Conservation (phyloP, 768 basidiomycete genomes). For the Mycena galopus region DNA sequence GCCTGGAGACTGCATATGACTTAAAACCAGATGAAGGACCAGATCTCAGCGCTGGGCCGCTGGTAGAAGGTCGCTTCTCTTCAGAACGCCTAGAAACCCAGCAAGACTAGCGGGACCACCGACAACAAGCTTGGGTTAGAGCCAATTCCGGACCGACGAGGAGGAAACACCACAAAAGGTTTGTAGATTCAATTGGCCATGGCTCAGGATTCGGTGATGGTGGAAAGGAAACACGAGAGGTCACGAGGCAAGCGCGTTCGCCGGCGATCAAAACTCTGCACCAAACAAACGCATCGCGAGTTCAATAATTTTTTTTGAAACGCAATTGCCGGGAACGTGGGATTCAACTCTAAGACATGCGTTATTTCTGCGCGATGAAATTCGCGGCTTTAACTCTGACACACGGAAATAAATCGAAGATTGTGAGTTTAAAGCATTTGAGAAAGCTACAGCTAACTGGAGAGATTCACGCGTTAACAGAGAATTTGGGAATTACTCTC, state of each 20-base stretch:
- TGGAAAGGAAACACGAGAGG: background rate
- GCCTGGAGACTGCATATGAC: background rate
- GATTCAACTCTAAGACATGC: background rate
- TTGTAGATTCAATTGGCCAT: background rate
- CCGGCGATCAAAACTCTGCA: background rate
- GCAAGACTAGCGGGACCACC: background rate
- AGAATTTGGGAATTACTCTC: background rate
- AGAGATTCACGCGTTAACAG: background rate
- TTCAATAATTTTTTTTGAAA: background rate
- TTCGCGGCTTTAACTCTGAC: background rate
- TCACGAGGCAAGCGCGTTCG: background rate
- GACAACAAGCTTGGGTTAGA: conserved; percentile 1
- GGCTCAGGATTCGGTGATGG: background rate
- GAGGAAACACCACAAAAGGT: background rate
- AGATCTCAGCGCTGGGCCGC: background rate
- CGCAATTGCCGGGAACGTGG: background rate
- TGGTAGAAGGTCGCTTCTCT: background rate
- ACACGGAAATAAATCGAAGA: background rate
- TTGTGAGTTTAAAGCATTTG: background rate
- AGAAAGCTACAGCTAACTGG: background rate
- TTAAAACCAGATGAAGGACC: background rate
- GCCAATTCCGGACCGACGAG: background rate
- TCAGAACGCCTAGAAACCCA: conserved; percentile 1
- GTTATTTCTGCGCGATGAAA: background rate
- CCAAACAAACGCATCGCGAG: background rate